Evolutionary conservation across 2,329 filamentous ascomycete species (phyloP).

Genomic region (Sporothrix inflata): DNA sequence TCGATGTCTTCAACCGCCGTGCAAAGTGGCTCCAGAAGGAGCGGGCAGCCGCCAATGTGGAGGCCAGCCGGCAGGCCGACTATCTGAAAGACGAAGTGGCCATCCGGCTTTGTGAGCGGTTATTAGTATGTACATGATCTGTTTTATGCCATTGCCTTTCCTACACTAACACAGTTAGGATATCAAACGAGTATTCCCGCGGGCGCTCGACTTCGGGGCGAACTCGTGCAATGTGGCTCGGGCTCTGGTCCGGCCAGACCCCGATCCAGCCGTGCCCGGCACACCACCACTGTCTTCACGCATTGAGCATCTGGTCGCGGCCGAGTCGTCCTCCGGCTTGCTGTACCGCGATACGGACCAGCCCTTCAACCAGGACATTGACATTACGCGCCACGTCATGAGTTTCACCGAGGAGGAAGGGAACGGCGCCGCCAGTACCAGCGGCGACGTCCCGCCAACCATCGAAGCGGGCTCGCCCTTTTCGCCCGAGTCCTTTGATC

Average conservation of each 20-base stretch:
- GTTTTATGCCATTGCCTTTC: neutral
- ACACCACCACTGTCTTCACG: constrained; percentile 70
- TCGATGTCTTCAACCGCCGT: constrained; percentile 88
- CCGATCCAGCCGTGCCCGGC: constrained; percentile 61
- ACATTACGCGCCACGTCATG: constrained; percentile 76
- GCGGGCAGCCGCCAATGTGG: constrained; percentile 71
- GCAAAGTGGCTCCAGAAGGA: constrained; percentile 93
- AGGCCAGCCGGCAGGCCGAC: constrained; percentile 78
- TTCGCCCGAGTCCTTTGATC: constrained; percentile 76
- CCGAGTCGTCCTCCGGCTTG: constrained; percentile 76
- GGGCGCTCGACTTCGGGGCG: constrained; percentile 88
- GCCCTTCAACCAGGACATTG: constrained; percentile 73
- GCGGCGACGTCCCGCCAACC: neutral
- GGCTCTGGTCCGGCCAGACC: constrained; percentile 72
- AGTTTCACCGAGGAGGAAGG: constrained; percentile 59
- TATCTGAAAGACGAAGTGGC: constrained; percentile 95
- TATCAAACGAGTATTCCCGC: constrained; percentile 84
- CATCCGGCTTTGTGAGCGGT: constrained; percentile 76
- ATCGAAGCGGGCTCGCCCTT: constrained; percentile 43
- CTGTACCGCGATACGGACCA: constrained; percentile 78
- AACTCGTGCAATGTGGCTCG: constrained; percentile 94
- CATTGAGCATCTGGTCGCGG: constrained; percentile 75
- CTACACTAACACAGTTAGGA: constrained; percentile 58
- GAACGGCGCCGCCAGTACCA: constrained; percentile 5
- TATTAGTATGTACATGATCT: constrained; percentile 61